Percentiles rank a stretch among this genome's conserved stretches.
These are phyloP conservation scores for Colletotrichum horii DNA, from an alignment of 2,329 filamentous ascomycete genomes.

Conservation along the genomic window DNA sequence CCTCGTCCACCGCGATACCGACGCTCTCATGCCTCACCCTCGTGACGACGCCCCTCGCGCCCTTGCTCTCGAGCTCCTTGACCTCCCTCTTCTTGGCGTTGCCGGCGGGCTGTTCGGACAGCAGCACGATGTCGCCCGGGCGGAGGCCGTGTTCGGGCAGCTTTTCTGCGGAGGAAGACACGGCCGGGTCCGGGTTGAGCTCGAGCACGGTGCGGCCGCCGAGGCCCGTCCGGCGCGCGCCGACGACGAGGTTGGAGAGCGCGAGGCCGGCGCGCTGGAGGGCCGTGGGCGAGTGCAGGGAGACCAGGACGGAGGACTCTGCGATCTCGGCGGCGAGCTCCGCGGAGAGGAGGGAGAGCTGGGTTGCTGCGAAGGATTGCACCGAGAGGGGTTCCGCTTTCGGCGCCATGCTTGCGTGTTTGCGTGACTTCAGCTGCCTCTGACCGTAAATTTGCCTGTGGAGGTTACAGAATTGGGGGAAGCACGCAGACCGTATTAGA, in stretches of 20 bases:
- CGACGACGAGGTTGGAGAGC: constrained; percentile 75
- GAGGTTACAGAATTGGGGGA: no score
- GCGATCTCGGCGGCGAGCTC: constrained; percentile 77
- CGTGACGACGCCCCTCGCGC: constrained; percentile 73
- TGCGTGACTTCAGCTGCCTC: no score
- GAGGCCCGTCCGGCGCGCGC: constrained; percentile 82
- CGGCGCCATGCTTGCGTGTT: constrained; percentile 34
- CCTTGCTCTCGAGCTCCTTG: constrained; percentile 71
- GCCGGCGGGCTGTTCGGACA: constrained; percentile 77
- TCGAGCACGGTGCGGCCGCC: constrained; percentile 92
- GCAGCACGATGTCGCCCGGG: constrained; percentile 77
- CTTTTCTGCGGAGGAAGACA: constrained; percentile 51
- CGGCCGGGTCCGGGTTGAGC: constrained; percentile 75
- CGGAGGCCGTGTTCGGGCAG: constrained; percentile 79
- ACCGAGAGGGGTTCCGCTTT: constrained; percentile 60
- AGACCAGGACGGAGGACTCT: constrained; percentile 72
- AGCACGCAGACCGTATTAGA: not conserved
- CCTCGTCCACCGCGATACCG: constrained; percentile 73
- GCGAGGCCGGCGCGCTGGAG: constrained; percentile 82
- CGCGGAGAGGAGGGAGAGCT: constrained; percentile 71
- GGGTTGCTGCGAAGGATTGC: constrained; percentile 70
- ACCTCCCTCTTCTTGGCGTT: constrained; percentile 76
- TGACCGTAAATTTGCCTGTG: no score
- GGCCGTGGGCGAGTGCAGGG: constrained; percentile 68
- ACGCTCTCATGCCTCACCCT: constrained; percentile 64